Evolutionary conservation across 176 grass and related monocot species (phyloP).

Genomic region (Oryza nivara): DNA sequence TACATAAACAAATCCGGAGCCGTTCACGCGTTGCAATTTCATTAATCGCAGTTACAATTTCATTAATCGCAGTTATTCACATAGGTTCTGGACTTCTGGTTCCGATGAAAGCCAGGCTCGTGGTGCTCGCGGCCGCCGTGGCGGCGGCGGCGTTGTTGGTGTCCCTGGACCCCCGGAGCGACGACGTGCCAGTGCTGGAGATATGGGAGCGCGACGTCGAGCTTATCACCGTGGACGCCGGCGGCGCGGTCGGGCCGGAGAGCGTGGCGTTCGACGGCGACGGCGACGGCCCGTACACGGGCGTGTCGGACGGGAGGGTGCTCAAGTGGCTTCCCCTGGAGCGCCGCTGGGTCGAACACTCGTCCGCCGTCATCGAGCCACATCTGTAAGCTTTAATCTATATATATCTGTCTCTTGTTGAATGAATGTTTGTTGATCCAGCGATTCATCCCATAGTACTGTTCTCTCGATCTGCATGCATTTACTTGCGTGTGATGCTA

Average conservation of each 20-base stretch:
- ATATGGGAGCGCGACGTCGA: constrained; percentile 29
- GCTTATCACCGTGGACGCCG: constrained; percentile 37
- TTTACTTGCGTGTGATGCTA: not conserved
- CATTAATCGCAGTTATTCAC: not conserved
- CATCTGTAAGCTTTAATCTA: constrained; percentile 47
- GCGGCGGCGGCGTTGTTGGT: not conserved
- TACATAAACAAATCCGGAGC: not conserved
- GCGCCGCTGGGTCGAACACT: constrained; percentile 23
- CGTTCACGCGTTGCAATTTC: not conserved
- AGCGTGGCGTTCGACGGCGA: constrained; percentile 48
- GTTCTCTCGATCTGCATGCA: not conserved
- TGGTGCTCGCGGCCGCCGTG: not conserved
- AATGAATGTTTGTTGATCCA: not conserved
- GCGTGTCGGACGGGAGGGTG: constrained; percentile 79
- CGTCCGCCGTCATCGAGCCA: constrained; percentile 38
- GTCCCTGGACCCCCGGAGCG: constrained; percentile 21
- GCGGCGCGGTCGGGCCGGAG: constrained; percentile 52
- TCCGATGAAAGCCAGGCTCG: not conserved
- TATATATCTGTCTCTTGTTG: not conserved
- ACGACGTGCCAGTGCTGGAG: constrained; percentile 1
- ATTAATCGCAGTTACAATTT: not conserved
- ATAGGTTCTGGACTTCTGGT: not conserved
- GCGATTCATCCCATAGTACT: not conserved
- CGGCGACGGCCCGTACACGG: constrained; percentile 16
- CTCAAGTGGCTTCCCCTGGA: constrained; percentile 52